These are phyloP conservation scores for Tetracentron sinense DNA, from an alignment of 164 flowering plant species.

Conservation along the genomic window DNA sequence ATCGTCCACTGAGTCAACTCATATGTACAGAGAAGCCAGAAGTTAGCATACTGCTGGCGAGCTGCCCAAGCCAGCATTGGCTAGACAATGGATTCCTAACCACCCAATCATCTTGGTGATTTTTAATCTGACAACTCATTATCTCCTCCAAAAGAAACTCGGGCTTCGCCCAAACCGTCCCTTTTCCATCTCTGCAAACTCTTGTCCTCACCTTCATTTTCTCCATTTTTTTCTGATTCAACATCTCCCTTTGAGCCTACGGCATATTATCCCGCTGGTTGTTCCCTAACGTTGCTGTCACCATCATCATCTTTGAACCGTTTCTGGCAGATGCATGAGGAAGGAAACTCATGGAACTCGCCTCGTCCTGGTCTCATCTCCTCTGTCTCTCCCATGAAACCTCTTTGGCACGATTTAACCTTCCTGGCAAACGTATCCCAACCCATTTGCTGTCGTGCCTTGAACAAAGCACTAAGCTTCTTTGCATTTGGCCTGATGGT, in stretches of 20 bases:
- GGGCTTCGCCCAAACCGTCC: neutral
- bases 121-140: neutral
- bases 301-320: constrained; percentile 14
- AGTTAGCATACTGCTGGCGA: too few species aligned
- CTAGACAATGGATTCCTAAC: too few species aligned
- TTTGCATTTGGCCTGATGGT: constrained; percentile 94
- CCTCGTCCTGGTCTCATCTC: constrained; percentile 87
- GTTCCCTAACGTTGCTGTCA: constrained; percentile 2
- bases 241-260: neutral
- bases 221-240: neutral
- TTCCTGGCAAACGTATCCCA: constrained; percentile 72
- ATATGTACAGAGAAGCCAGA: too few species aligned
- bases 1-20: too few species aligned
- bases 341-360: constrained; percentile 86
- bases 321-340: constrained; percentile 71
- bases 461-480: constrained; percentile 74
- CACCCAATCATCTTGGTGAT: neutral
- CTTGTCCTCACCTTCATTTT: constrained; percentile 7
- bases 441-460: constrained; percentile 54
- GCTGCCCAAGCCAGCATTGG: too few species aligned
- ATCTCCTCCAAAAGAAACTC: neutral
- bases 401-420: constrained; percentile 73
- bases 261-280: neutral
- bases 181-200: constrained; percentile 4
- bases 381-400: constrained; percentile 97